These are phyloP conservation scores for Amanita phalloides DNA, from an alignment of 768 basidiomycete species.

Conservation along the genomic window DNA sequence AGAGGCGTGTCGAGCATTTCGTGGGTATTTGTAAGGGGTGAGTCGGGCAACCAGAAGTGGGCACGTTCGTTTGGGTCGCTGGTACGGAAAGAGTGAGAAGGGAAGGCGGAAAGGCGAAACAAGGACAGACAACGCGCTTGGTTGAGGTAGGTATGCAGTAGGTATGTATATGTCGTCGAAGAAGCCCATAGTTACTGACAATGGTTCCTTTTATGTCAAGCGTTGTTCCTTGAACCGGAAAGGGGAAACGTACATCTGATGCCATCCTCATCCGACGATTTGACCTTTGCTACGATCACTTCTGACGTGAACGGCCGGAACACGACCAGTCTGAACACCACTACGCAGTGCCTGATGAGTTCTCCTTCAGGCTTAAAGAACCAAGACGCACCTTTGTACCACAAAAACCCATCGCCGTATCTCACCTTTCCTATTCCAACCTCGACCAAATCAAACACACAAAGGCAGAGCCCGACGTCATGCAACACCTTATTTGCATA, in stretches of 20 bases:
- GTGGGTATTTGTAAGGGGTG: slow-evolving; percentile 37
- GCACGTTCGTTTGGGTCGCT: slow-evolving; percentile 79
- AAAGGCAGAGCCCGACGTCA: slow-evolving; percentile 86
- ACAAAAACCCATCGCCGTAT: slow-evolving; percentile 90
- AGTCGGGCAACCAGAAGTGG: slow-evolving; percentile 73
- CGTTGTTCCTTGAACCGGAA: background rate
- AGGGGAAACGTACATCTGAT: slow-evolving; percentile 54
- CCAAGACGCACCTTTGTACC: slow-evolving; percentile 74
- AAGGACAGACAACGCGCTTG: slow-evolving; percentile 59
- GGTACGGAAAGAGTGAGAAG: slow-evolving; percentile 1
- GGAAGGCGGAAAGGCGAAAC: background rate
- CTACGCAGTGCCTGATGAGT: slow-evolving; percentile 26
- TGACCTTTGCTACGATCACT: slow-evolving; percentile 82
- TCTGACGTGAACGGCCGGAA: slow-evolving; percentile 90
- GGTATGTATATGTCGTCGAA: slow-evolving; percentile 93
- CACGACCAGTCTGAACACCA: slow-evolving; percentile 80
- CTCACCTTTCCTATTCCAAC: slow-evolving; percentile 88
- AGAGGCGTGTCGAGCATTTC: slow-evolving; percentile 63
- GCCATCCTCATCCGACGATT: slow-evolving; percentile 76
- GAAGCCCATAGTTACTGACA: slow-evolving; percentile 75
- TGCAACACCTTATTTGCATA: slow-evolving; percentile 89
- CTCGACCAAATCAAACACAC: slow-evolving; percentile 78
- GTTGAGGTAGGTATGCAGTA: slow-evolving; percentile 66
- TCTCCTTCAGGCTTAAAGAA: background rate
- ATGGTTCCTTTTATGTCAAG: background rate